Evolutionary conservation across 2,329 filamentous ascomycete species (phyloP).

Genomic region (Tolypocladium album): DNA sequence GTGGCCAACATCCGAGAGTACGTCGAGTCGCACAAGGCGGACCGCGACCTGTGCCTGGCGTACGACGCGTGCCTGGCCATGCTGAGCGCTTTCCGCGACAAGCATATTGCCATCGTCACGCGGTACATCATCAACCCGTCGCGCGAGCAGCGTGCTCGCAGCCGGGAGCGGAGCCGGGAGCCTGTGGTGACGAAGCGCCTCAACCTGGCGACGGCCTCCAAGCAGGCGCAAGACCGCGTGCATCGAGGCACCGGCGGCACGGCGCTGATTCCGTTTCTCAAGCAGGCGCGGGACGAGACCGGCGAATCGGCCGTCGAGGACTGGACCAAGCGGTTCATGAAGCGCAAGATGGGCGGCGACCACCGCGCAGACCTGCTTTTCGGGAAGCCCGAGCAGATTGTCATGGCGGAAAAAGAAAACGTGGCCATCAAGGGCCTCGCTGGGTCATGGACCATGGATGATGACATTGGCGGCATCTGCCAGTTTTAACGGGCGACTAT

Average conservation of each 20-base stretch:
- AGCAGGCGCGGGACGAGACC: slow-evolving; percentile 93
- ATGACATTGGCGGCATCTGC: slow-evolving; percentile 58
- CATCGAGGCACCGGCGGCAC: slow-evolving; percentile 89
- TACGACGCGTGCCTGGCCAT: slow-evolving; percentile 82
- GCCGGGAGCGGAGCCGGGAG: slow-evolving; percentile 48
- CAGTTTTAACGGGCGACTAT: slow-evolving; percentile 26
- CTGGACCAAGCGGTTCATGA: slow-evolving; percentile 51
- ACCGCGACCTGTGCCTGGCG: slow-evolving; percentile 62
- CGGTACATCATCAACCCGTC: slow-evolving; percentile 91
- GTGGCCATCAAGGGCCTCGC: slow-evolving; percentile 57
- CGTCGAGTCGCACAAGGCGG: slow-evolving; percentile 50
- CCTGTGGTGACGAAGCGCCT: slow-evolving; percentile 30
- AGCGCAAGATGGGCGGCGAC: slow-evolving; percentile 34
- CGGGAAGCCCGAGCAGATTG: slow-evolving; percentile 36
- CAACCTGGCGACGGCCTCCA: slow-evolving; percentile 54
- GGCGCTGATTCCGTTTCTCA: slow-evolving; percentile 86
- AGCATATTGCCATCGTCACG: slow-evolving; percentile 92
- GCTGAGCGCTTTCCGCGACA: slow-evolving; percentile 66
- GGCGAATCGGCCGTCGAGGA: slow-evolving; percentile 74
- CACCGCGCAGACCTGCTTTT: slow-evolving; percentile 47
- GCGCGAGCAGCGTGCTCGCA: slow-evolving; percentile 57
- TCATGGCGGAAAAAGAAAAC: slow-evolving; percentile 28
- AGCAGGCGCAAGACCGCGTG: slow-evolving; percentile 39
- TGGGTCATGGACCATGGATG: slow-evolving; percentile 81
- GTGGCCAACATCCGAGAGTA: slow-evolving; percentile 84